These are phyloP conservation scores for Eucalyptus viminalis DNA, from an alignment of 345 rosid species.

Conservation along the genomic window DNA sequence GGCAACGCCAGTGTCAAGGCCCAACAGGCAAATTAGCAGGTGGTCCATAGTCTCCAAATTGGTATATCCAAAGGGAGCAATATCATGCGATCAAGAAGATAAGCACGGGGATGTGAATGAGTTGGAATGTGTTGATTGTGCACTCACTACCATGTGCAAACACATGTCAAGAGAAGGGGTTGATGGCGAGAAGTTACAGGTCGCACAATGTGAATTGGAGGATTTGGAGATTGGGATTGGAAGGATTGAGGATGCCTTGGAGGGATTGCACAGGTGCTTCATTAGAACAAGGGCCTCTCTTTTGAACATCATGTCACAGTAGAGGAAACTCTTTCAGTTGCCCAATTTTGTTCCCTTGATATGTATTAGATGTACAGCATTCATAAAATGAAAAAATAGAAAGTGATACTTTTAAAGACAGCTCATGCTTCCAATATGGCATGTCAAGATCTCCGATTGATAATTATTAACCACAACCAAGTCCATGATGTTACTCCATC, in stretches of 20 bases:
- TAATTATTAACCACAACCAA: not conserved
- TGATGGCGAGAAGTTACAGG: slow-evolving; percentile 8
- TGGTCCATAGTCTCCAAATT: slow-evolving; percentile 37
- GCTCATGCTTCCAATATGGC: not conserved
- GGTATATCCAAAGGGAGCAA: slow-evolving; percentile 18
- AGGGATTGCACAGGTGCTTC: slow-evolving; percentile 37
- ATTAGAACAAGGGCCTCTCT: slow-evolving; percentile 49
- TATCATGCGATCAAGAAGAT: slow-evolving; percentile 34
- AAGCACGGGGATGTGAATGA: slow-evolving; percentile 26
- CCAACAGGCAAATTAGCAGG: slow-evolving; percentile 11
- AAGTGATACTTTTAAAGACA: not conserved
- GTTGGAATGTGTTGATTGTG: slow-evolving; percentile 2
- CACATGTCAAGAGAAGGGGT: not conserved
- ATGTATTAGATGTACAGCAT: not conserved
- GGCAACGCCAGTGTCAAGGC: not conserved
- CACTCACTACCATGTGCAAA: slow-evolving; percentile 16
- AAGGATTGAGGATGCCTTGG: slow-evolving; percentile 42
- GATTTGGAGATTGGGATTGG: slow-evolving; percentile 29
- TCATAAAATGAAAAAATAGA: not conserved
- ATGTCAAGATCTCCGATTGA: not conserved
- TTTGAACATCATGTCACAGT: slow-evolving; percentile 37
- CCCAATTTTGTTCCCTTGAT: not conserved
- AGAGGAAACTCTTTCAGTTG: not conserved
- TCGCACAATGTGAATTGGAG: slow-evolving; percentile 16
- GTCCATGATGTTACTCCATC: not conserved